Conservation (phyloP, 164 flowering plant species). For the Pachysandra terminalis region DNA sequence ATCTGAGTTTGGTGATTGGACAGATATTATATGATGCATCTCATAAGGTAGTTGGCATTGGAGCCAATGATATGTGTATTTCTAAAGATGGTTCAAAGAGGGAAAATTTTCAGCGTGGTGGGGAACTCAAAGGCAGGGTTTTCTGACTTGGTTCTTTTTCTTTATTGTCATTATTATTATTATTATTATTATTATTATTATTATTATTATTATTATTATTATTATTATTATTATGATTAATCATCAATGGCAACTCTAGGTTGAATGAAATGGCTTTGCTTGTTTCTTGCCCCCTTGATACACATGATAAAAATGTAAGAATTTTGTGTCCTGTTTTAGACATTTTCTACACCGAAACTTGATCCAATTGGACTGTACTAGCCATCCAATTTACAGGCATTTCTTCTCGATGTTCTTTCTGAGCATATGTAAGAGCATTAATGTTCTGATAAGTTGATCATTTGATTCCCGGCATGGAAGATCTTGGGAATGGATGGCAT, state of each 20-base stretch:
- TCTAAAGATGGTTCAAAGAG: constrained; percentile 83
- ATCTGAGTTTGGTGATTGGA: constrained; percentile 21
- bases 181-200: too few relatives aligned
- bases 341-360: neutral
- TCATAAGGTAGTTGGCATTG: constrained; percentile 68
- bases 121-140: constrained; percentile 67
- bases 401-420: neutral
- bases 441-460: neutral
- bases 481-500: neutral
- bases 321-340: neutral
- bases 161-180: too few relatives aligned
- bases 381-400: neutral
- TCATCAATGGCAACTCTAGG: neutral
- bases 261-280: neutral
- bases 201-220: too few relatives aligned
- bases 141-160: neutral
- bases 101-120: constrained; percentile 86
- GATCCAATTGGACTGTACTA: neutral
- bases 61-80: constrained; percentile 91
- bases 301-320: neutral
- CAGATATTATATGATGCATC: constrained; percentile 75
- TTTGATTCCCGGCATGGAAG: neutral
- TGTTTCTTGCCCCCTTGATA: neutral
- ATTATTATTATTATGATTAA: too few relatives aligned
- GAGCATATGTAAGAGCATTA: neutral